phyloP scores from a whole-genome alignment of 345 rosid genomes.

The Passiflora organensis region DNA sequence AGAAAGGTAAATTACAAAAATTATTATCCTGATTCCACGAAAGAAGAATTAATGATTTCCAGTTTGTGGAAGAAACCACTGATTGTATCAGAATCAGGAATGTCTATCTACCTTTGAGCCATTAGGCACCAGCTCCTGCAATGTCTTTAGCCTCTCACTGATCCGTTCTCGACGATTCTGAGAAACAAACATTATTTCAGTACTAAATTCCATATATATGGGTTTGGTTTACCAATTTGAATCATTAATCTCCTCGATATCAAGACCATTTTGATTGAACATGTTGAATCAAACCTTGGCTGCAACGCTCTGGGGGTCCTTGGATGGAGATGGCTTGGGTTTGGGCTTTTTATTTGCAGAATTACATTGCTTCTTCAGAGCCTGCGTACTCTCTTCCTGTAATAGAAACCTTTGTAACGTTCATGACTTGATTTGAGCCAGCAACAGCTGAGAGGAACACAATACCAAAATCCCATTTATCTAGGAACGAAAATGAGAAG shows the following conservation, averaged over 20 bases:
- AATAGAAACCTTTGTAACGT: not conserved
- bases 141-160: conserved; percentile 70
- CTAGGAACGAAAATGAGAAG: no score
- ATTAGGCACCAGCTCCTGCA: conserved; percentile 88
- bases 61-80: no score
- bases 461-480: not conserved
- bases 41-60: no score
- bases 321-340: conserved; percentile 45
- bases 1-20: no score
- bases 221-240: conserved; percentile 15
- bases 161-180: conserved; percentile 90
- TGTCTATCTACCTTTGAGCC: conserved; percentile 72
- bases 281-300: conserved; percentile 60
- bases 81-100: no score
- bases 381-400: conserved; percentile 47
- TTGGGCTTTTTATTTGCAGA: conserved; percentile 39
- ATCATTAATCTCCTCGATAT: not conserved
- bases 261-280: not conserved
- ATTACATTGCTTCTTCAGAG: conserved; percentile 52
- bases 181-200: conserved; percentile 12
- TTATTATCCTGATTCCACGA: no score
- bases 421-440: not conserved
- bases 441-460: no score
- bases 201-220: not conserved
- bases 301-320: conserved; percentile 88